These are phyloP conservation scores for Penicillium palitans DNA, from an alignment of 2,329 filamentous ascomycete species.

Conservation along the genomic window DNA sequence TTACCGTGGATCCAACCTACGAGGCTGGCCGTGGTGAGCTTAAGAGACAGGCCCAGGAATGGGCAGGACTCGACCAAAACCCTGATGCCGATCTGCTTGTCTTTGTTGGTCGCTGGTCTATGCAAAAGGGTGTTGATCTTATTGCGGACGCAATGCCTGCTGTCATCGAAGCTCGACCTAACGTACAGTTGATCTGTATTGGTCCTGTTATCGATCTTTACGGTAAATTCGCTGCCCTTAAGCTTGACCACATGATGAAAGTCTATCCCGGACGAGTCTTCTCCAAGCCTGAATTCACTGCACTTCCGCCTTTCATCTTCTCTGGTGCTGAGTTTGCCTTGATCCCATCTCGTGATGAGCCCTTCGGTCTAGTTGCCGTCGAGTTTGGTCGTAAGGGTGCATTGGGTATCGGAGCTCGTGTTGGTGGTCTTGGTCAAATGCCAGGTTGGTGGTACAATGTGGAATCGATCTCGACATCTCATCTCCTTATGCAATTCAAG, in stretches of 20 bases:
- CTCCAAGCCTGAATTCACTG: slow-evolving; percentile 67
- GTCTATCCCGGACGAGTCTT: slow-evolving; percentile 65
- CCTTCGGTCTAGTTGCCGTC: slow-evolving; percentile 67
- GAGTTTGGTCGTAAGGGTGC: slow-evolving; percentile 69
- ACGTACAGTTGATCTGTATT: slow-evolving; percentile 63
- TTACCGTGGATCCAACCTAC: slow-evolving; percentile 55
- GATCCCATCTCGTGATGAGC: slow-evolving; percentile 68
- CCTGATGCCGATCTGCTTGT: slow-evolving; percentile 66
- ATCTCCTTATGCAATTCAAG: slow-evolving; percentile 66
- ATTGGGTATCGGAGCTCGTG: slow-evolving; percentile 64
- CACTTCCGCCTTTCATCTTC: slow-evolving; percentile 66
- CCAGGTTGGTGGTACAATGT: slow-evolving; percentile 71
- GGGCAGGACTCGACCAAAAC: slow-evolving; percentile 64
- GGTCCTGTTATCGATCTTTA: slow-evolving; percentile 70
- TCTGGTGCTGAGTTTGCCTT: slow-evolving; percentile 67
- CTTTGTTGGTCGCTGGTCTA: slow-evolving; percentile 68
- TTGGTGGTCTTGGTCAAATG: slow-evolving; percentile 68
- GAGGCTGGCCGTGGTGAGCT: slow-evolving; percentile 57
- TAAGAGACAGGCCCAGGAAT: slow-evolving; percentile 64
- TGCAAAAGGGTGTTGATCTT: slow-evolving; percentile 68
- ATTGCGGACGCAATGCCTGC: slow-evolving; percentile 68
- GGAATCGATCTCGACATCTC: slow-evolving; percentile 63
- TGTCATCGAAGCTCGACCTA: slow-evolving; percentile 60
- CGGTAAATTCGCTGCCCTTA: slow-evolving; percentile 66
- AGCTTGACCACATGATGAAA: slow-evolving; percentile 64